Evolutionary conservation across 2,329 filamentous ascomycete genomes (phyloP), one percentile per base, ranked within the genome.

Genomic region (Calycina marina): DNA sequence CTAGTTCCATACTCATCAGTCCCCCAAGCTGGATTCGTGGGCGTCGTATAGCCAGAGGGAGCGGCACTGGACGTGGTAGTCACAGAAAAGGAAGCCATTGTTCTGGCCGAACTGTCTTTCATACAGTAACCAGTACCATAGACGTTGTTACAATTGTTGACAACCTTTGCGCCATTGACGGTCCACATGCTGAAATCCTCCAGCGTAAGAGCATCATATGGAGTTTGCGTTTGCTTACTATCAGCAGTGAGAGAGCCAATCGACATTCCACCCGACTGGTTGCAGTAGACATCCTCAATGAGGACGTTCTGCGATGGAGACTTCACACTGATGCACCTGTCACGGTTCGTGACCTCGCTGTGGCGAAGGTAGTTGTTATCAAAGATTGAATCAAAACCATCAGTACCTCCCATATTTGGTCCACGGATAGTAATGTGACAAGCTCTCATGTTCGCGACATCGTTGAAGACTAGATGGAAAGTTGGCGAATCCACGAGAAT

Each of bases 351-450:
- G 2, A 43, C 45, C 40, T 55, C 53, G 16, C 50, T 53, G 29
- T 57, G 52, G 25, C 57, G 55, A 15, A 58, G 41, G 30, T 50
- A 54, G 29, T 51, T 55, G 32, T 58, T 57, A 0, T 43, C 51
- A n/a, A 52, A 50, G 15, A 53, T 48, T 3, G 48, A 44, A 36
- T 58, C 55, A 18, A 58, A 53, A 0, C 54, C 54, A 43, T 57
- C 54, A 17, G 51, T 55, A 8, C 53, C 53, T 16, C 55, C 55
- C 6, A 56, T 35, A 26, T 56, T 51, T 1, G 45, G 51, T 2
- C 54, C 55, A 2, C 55, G 50, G 20, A 58, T 48, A 1, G 55
- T 57, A 16, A 57, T 32, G 34, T 57, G 53, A 35, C 57, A 57
- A 1, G 41, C 52, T 33, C 57, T 55, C 8, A 57, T 40, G 27